Evolutionary conservation across 2,329 filamentous ascomycete species (phyloP).

Genomic region (Phialemoniopsis sp.): DNA sequence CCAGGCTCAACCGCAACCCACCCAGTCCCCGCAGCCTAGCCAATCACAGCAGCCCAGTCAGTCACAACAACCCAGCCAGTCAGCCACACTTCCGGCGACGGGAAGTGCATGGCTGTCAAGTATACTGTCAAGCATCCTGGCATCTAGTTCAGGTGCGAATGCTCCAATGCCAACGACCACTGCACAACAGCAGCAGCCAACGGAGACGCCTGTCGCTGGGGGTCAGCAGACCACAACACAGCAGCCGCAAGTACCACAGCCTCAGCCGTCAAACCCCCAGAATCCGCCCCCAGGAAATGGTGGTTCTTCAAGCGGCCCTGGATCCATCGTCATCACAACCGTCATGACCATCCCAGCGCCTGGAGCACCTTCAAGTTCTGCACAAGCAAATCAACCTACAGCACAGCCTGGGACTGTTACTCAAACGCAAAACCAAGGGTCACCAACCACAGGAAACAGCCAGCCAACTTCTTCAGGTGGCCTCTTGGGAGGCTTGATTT

Average conservation of each 20-base stretch:
- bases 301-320: neutral
- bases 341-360: neutral
- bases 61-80: too few species aligned
- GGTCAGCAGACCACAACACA: too few species aligned
- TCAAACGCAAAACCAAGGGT: neutral
- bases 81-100: too few species aligned
- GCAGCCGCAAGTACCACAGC: too few species aligned
- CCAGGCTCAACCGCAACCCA: neutral
- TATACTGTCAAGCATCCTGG: neutral
- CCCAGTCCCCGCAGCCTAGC: too few species aligned
- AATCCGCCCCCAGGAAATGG: neutral
- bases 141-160: neutral
- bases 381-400: too few species aligned
- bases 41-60: too few species aligned
- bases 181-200: too few species aligned
- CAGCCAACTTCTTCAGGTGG: neutral
- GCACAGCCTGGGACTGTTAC: too few species aligned
- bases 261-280: neutral
- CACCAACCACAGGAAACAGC: neutral
- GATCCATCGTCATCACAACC: neutral
- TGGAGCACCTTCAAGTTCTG: neutral
- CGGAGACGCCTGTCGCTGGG: too few species aligned
- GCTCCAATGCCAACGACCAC: neutral
- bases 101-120: slow-evolving; percentile 1
- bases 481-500: neutral